Percentiles rank a stretch among this genome's conserved stretches.
Evolutionary conservation across 2,329 filamentous ascomycete genomes (phyloP).

Genomic region (Alternaria atra): DNA sequence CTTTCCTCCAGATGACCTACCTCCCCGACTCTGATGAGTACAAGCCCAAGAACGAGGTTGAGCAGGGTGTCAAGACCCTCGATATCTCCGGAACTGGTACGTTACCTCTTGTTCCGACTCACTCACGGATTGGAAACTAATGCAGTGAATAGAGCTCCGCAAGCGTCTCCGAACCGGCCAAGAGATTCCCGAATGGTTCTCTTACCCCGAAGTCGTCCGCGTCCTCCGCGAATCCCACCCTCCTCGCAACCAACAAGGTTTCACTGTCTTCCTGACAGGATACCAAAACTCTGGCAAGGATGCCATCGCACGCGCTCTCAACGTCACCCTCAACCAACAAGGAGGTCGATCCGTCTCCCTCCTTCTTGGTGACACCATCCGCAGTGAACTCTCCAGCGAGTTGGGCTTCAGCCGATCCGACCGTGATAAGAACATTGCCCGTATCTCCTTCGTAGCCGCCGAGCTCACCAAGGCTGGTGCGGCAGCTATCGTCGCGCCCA

Average conservation of each 20-base stretch:
- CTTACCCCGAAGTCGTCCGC: constrained; percentile 97
- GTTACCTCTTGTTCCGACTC: background rate
- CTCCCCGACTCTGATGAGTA: constrained; percentile 98
- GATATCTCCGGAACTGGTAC: constrained; percentile 62
- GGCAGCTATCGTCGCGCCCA: constrained; percentile 94
- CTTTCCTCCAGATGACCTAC: constrained; percentile 99
- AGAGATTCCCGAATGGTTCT: constrained; percentile 99
- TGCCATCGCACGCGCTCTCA: constrained; percentile 91
- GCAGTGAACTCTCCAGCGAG: constrained; percentile 90
- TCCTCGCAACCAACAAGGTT: constrained; percentile 88
- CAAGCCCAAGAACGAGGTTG: constrained; percentile 88
- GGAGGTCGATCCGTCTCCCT: constrained; percentile 94
- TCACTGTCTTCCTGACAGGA: constrained; percentile 97
- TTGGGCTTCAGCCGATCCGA: constrained; percentile 94
- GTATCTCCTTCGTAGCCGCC: constrained; percentile 94
- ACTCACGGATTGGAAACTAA: constrained; percentile 1
- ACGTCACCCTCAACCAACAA: constrained; percentile 98
- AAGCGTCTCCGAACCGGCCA: constrained; percentile 88
- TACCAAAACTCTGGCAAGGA: constrained; percentile 98
- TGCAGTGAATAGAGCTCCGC: constrained; percentile 73
- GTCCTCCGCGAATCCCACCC: constrained; percentile 97
- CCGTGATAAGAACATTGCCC: constrained; percentile 91
- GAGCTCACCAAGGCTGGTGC: constrained; percentile 93
- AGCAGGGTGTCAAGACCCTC: constrained; percentile 78
- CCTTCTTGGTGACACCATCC: constrained; percentile 93